Evolutionary conservation across 2,329 filamentous ascomycete species (phyloP).

Genomic region (Trichoderma pleuroti): DNA sequence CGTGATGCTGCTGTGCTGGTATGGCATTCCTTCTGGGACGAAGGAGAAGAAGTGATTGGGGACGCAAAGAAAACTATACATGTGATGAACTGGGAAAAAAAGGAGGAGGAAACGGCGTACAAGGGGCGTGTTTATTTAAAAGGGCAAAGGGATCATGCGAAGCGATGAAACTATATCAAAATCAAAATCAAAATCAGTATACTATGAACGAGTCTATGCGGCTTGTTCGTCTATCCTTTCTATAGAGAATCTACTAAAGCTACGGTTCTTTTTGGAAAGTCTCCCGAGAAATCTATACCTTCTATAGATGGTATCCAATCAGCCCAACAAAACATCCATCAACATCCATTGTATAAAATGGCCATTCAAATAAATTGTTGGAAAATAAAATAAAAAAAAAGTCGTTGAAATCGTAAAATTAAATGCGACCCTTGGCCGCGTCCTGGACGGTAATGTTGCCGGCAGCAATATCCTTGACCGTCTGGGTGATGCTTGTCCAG

Average conservation of each 20-base stretch:
- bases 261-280: background rate
- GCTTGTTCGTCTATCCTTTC: conserved; percentile 2
- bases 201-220: background rate
- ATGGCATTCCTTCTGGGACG: conserved; percentile 49
- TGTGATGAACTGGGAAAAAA: background rate
- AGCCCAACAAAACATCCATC: background rate
- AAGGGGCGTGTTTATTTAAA: background rate
- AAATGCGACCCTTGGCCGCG: conserved; percentile 54
- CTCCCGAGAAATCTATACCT: background rate
- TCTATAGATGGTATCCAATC: background rate
- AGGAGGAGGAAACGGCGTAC: background rate
- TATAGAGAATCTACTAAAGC: conserved; percentile 4
- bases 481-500: conserved; percentile 74
- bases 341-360: background rate
- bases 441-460: conserved; percentile 69
- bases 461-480: conserved; percentile 72
- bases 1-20: conserved; percentile 65
- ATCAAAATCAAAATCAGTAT: background rate
- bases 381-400: background rate
- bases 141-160: background rate
- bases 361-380: background rate
- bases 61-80: background rate
- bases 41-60: conserved; percentile 57
- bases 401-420: conserved; percentile 15
- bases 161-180: background rate